These are phyloP conservation scores for Sphaerosporella brunnea DNA, from an alignment of 495 filamentous ascomycete genomes.

Conservation along the genomic window DNA sequence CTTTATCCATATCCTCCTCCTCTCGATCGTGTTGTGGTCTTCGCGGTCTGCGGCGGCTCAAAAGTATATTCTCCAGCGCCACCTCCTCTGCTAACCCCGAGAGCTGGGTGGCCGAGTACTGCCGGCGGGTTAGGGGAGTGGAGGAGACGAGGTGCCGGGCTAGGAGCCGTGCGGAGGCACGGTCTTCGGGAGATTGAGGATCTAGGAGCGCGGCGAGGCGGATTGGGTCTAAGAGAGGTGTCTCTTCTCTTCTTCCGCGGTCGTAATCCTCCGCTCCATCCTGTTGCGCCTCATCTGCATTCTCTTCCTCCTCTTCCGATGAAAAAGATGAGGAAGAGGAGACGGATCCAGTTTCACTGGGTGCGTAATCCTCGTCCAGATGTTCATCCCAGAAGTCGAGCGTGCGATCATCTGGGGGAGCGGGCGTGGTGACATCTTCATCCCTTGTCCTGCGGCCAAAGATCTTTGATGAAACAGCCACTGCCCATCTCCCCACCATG, in stretches of 20 bases:
- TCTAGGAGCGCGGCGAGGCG: slow-evolving; percentile 69
- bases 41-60: slow-evolving; percentile 11
- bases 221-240: slow-evolving; percentile 41
- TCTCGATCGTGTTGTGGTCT: no score
- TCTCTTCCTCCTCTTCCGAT: slow-evolving; percentile 27
- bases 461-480: background rate
- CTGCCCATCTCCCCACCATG: slow-evolving; percentile 11
- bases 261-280: slow-evolving; percentile 36
- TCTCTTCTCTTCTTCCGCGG: slow-evolving; percentile 17
- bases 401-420: background rate
- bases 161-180: slow-evolving; percentile 62
- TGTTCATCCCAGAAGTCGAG: background rate
- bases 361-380: slow-evolving; percentile 29
- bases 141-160: slow-evolving; percentile 57
- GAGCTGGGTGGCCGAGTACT: slow-evolving; percentile 45
- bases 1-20: no score
- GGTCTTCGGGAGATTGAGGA: slow-evolving; percentile 57
- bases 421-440: slow-evolving; percentile 8
- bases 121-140: slow-evolving; percentile 62
- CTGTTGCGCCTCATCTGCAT: no score
- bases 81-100: slow-evolving; percentile 58
- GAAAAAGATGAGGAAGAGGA: slow-evolving; percentile 6
- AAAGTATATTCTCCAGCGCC: slow-evolving; percentile 63
- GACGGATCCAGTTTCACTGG: background rate
- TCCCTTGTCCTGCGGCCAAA: no score